Evolutionary conservation across 345 rosid genomes (phyloP).

Genomic region (Acer yangbiense): DNA sequence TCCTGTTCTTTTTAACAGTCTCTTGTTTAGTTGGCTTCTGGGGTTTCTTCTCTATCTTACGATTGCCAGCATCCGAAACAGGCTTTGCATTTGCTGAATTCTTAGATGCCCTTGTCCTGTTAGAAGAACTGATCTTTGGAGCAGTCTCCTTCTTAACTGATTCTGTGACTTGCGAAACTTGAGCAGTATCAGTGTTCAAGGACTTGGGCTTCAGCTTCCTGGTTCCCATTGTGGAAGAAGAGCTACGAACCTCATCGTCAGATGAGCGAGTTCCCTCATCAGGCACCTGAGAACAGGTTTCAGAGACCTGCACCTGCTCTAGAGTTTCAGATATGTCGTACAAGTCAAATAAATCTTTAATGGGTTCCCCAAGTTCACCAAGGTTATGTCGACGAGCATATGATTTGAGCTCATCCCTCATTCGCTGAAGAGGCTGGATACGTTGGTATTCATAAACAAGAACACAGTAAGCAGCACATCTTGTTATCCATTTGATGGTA

Average conservation of each 20-base stretch:
- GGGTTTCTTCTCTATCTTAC: constrained; percentile 48
- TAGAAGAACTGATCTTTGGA: constrained; percentile 39
- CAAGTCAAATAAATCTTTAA: constrained; percentile 57
- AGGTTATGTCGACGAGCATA: constrained; percentile 63
- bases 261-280: constrained; percentile 60
- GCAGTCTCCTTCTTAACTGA: constrained; percentile 42
- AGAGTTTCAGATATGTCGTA: constrained; percentile 55
- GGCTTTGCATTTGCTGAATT: constrained; percentile 43
- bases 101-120: constrained; percentile 44
- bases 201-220: constrained; percentile 63
- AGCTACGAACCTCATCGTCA: constrained; percentile 60
- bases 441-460: too few species aligned
- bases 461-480: neutral
- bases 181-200: constrained; percentile 42
- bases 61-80: constrained; percentile 37
- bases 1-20: constrained; percentile 43
- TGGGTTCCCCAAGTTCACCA: constrained; percentile 47
- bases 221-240: constrained; percentile 40
- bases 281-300: constrained; percentile 56
- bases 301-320: constrained; percentile 61
- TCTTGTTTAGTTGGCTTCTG: constrained; percentile 57
- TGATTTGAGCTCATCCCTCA: constrained; percentile 75
- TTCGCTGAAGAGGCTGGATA: constrained; percentile 62
- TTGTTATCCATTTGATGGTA: neutral
- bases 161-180: constrained; percentile 37